These are phyloP conservation scores for Colletotrichum sp. DNA, from an alignment of 2,329 filamentous ascomycete genomes.

Conservation along the genomic window DNA sequence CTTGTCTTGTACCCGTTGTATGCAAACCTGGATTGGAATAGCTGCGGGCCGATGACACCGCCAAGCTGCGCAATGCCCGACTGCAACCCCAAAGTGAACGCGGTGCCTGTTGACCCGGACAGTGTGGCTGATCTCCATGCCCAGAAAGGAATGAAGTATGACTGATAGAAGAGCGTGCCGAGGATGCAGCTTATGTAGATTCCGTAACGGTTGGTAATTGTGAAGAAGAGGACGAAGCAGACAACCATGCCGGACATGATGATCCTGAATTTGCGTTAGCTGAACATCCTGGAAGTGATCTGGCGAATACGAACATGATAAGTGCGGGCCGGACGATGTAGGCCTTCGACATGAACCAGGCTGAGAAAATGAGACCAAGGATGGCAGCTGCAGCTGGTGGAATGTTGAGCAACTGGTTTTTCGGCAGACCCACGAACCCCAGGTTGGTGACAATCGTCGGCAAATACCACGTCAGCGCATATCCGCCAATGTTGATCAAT, in stretches of 20 bases:
- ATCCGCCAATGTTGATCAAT: constrained; percentile 44
- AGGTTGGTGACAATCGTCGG: constrained; percentile 46
- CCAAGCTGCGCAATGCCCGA: constrained; percentile 48
- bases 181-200: constrained; percentile 50
- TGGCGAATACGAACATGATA: constrained; percentile 31
- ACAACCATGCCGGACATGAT: constrained; percentile 44
- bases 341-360: constrained; percentile 40
- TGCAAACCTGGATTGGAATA: constrained; percentile 47
- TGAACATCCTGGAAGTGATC: accelerated
- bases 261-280: constrained; percentile 22
- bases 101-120: constrained; percentile 45
- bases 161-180: constrained; percentile 46
- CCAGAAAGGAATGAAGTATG: constrained; percentile 52
- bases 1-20: constrained; percentile 34
- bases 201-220: constrained; percentile 38
- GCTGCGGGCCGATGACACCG: constrained; percentile 48
- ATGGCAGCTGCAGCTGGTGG: constrained; percentile 47
- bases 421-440: constrained; percentile 44
- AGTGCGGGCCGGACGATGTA: constrained; percentile 43
- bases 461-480: constrained; percentile 45
- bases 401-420: constrained; percentile 51
- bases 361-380: constrained; percentile 41
- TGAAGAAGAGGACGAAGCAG: constrained; percentile 48
- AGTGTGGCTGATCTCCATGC: constrained; percentile 48
- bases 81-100: constrained; percentile 48